Evolutionary conservation across 148 eudicot species (phyloP).

Genomic region (Camellia sinensis): DNA sequence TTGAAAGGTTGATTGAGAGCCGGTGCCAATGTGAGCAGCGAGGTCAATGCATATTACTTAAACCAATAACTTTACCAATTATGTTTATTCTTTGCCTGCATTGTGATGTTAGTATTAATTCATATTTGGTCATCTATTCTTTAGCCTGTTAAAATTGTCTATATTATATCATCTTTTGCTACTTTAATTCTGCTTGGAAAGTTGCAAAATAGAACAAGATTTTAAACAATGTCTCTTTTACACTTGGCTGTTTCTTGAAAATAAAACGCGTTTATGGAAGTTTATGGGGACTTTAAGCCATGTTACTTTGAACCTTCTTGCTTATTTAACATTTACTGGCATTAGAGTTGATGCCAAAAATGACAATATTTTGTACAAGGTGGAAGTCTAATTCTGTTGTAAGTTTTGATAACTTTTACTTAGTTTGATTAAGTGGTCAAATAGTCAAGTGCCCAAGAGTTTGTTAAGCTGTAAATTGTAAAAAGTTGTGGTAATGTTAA

Average conservation of each 20-base stretch:
- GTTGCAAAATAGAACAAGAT: neutral
- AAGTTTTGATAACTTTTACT: too few relatives aligned
- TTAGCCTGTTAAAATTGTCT: neutral
- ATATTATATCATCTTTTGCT: neutral
- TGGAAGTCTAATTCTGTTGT: too few relatives aligned
- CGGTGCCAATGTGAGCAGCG: conserved; percentile 49
- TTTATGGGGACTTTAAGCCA: neutral
- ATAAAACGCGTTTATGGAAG: neutral
- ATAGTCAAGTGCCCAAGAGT: too few relatives aligned
- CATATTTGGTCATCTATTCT: neutral
- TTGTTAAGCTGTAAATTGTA: too few relatives aligned
- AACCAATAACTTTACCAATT: neutral
- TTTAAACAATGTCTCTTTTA: neutral
- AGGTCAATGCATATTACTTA: conserved; percentile 45
- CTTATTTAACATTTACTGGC: too few relatives aligned
- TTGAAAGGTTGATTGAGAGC: conserved; percentile 50
- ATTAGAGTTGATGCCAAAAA: too few relatives aligned
- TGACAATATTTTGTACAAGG: too few relatives aligned
- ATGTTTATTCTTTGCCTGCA: too few relatives aligned
- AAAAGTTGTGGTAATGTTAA: too few relatives aligned
- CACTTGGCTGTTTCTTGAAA: neutral
- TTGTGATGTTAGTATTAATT: too few relatives aligned
- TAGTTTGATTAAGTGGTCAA: too few relatives aligned
- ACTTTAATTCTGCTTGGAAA: conserved; percentile 3
- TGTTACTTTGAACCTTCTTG: neutral